These are phyloP conservation scores for Leersia perrieri DNA, from an alignment of 176 grass and related monocot genomes.

Conservation along the genomic window DNA sequence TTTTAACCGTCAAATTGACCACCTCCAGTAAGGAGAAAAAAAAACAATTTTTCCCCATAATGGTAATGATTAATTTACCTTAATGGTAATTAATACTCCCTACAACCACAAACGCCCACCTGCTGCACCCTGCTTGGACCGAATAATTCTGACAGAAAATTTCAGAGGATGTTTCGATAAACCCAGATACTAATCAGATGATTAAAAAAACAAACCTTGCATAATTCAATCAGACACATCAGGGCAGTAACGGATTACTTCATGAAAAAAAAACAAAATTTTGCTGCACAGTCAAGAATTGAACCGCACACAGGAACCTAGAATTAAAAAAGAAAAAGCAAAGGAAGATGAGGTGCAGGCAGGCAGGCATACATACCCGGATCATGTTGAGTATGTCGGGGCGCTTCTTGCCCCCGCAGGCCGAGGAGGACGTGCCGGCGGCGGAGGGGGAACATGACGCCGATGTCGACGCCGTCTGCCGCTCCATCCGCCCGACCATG, in stretches of 20 bases:
- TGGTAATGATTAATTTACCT: neutral
- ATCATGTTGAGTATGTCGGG: constrained; percentile 53
- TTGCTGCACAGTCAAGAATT: neutral
- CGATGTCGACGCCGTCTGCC: constrained; percentile 45
- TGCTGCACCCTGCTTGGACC: neutral
- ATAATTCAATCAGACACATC: neutral
- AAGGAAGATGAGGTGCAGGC: neutral
- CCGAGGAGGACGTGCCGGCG: neutral
- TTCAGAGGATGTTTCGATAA: neutral
- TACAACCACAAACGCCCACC: neutral
- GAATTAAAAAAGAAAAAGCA: neutral
- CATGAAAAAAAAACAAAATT: neutral
- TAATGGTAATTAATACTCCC: neutral
- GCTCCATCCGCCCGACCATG: constrained; percentile 59
- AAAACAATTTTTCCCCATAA: neutral
- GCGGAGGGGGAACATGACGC: constrained; percentile 43
- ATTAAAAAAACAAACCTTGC: neutral
- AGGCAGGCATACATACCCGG: constrained; percentile 37
- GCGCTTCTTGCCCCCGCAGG: constrained; percentile 40
- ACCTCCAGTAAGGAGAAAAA: neutral
- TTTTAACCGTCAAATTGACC: neutral
- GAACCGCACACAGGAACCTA: neutral
- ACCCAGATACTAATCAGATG: neutral
- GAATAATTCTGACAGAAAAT: neutral
- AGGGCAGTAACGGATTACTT: neutral